Evolutionary conservation across 176 grass and related monocot species (phyloP).

Genomic region (Triticum turgidum): DNA sequence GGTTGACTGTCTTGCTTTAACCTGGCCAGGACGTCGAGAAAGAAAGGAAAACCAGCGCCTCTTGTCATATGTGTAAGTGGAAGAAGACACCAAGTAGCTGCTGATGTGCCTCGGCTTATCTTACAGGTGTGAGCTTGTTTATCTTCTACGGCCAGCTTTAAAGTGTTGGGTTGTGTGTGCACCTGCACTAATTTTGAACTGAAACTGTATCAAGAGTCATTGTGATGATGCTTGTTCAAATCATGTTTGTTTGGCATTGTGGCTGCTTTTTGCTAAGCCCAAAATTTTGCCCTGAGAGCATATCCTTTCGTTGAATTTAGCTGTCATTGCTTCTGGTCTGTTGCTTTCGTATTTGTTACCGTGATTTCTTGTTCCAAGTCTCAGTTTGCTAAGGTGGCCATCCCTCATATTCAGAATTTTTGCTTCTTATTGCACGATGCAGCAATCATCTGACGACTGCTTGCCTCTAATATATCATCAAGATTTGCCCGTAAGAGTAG

Average conservation of each 20-base stretch:
- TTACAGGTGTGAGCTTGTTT: slow-evolving; percentile 26
- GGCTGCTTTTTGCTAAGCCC: not conserved
- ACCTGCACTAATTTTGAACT: not conserved
- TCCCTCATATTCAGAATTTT: too few relatives aligned
- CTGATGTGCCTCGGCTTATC: slow-evolving; percentile 1
- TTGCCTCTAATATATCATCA: not conserved
- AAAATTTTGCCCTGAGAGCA: not conserved
- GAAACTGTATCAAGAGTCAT: not conserved
- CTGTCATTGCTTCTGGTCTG: not conserved
- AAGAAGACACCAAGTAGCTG: not conserved
- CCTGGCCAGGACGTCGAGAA: not conserved
- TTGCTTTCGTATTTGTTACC: not conserved
- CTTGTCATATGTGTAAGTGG: not conserved
- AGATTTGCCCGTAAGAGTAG: not conserved
- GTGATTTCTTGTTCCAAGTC: not conserved
- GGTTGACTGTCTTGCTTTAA: not conserved
- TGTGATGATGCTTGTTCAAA: not conserved
- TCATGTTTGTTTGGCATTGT: not conserved
- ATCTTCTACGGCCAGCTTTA: slow-evolving; percentile 17
- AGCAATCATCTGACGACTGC: too few relatives aligned
- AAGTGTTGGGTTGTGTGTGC: not conserved
- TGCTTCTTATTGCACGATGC: too few relatives aligned
- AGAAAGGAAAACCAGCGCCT: not conserved
- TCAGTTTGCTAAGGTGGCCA: not conserved
- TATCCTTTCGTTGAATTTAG: not conserved